A percentile compares a stretch with the other conserved stretches of the same genome.
Evolutionary conservation across 345 rosid genomes (phyloP).

Genomic region (Aethionema arabicum): DNA sequence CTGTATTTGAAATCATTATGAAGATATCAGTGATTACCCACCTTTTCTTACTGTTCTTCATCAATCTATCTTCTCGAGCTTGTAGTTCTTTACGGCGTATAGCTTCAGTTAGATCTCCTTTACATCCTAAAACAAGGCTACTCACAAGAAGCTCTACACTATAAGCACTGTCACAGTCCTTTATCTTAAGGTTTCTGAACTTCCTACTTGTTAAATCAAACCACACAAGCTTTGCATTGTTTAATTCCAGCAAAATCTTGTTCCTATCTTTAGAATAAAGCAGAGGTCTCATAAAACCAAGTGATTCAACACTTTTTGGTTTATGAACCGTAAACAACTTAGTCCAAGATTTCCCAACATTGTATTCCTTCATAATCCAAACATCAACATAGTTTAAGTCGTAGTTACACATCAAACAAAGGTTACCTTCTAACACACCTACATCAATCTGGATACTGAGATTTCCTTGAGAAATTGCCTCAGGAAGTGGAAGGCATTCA

Average conservation of each 20-base stretch:
- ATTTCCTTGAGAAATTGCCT: slow-evolving; percentile 18
- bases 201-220: slow-evolving; percentile 45
- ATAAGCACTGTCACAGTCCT: slow-evolving; percentile 33
- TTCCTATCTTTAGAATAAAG: slow-evolving; percentile 41
- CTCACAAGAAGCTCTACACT: slow-evolving; percentile 41
- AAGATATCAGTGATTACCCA: slow-evolving; percentile 10
- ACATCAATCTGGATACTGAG: slow-evolving; percentile 32
- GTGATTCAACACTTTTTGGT: slow-evolving; percentile 26
- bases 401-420: slow-evolving; percentile 44
- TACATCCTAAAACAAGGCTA: slow-evolving; percentile 47
- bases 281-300: slow-evolving; percentile 47
- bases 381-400: slow-evolving; percentile 43
- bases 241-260: slow-evolving; percentile 48
- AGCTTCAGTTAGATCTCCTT: slow-evolving; percentile 34
- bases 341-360: slow-evolving; percentile 51
- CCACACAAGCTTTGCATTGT: slow-evolving; percentile 47
- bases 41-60: slow-evolving; percentile 38
- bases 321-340: slow-evolving; percentile 38
- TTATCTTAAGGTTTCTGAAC: slow-evolving; percentile 31
- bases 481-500: slow-evolving; percentile 41
- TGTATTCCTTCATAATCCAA: slow-evolving; percentile 63
- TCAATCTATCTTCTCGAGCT: slow-evolving; percentile 29
- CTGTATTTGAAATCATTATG: neutral
- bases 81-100: slow-evolving; percentile 1
- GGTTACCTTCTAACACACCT: slow-evolving; percentile 46